Evolutionary conservation across 257 asterid genomes (phyloP), one percentile per base, ranked within the genome.

Genomic region (Solanum rostratum): DNA sequence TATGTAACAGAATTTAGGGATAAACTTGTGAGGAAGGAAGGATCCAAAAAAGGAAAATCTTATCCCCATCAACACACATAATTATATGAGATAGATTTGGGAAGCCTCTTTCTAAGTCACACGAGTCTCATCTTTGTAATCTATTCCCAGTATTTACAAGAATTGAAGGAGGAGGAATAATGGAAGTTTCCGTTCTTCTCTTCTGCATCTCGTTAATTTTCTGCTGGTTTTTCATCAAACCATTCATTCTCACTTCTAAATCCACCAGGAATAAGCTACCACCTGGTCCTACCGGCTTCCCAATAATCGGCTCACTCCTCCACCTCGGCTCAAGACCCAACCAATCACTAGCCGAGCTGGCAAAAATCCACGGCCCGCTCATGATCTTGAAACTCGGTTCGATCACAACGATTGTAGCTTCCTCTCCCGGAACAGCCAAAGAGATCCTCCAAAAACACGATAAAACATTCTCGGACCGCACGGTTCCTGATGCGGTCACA

Each of bases 311-410:
- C 20, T 53, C 53, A 41, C 62, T 73, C 24, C 30, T 69, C 7
- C 5, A 76, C 19, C 37, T 73, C 7, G 83, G 86, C 16, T 63
- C 65, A 2, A 71, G 37, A 73, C 39, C 45, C 2, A 79, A 84
- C 45, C 74, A 54, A 37, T 71, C 86, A 11, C 53, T 71, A 37
- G 59, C 83, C 9, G 18, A 57, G 27, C 54, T 71, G 7, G 59
- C 86, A 37, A 55, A 55, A 20, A 43, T 7, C 9, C 27, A 84
- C 14, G 83, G 83, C 53, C 83, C 86, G 2, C 76, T 84, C 83
- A 84, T 84, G 82, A 84, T 83, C 22, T 1, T 73, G 1, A 49
- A 71, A 84, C 86, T 84, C 20, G 76, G 86, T 13, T 73, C 49
- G 1, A 19, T 84, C 82, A 84, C 74, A 8, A 84, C 83, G 24